Conservation (phyloP, 306 rosid species). For the Lathyrus oleraceus region DNA sequence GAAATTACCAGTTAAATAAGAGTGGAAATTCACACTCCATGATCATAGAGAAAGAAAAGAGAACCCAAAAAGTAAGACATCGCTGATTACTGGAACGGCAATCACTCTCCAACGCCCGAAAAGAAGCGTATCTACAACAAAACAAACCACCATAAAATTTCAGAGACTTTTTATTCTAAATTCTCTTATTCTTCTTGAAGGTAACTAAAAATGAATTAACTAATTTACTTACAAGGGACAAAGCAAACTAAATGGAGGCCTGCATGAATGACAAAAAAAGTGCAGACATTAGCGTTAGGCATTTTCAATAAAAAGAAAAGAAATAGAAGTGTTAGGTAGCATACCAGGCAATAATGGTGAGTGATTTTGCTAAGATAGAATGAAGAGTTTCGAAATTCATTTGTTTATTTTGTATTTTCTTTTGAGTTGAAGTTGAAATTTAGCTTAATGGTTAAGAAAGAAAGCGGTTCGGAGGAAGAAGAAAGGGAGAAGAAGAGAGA, state of each 20-base stretch:
- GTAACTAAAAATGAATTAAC: not conserved
- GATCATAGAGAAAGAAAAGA: conserved; percentile 52
- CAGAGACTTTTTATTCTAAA: not conserved
- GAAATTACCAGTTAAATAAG: conserved; percentile 49
- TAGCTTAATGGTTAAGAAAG: not conserved
- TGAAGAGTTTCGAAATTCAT: conserved; percentile 44
- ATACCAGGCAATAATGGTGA: conserved; percentile 51
- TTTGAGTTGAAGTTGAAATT: not conserved
- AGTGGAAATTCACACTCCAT: conserved; percentile 43
- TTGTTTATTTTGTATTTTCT: not conserved
- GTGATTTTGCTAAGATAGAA: conserved; percentile 34
- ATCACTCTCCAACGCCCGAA: conserved; percentile 56
- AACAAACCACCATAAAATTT: not conserved
- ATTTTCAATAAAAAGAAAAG: not conserved
- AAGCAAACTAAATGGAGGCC: conserved; percentile 62
- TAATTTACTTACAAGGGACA: conserved; percentile 54
- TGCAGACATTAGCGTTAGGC: not conserved
- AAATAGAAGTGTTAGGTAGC: not conserved
- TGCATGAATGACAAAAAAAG: conserved; percentile 30
- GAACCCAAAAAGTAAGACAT: conserved; percentile 67
- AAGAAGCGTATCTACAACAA: conserved; percentile 51
- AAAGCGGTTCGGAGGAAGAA: too few species aligned
- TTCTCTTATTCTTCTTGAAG: not conserved
- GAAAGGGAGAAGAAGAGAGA: not conserved
- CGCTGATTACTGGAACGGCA: conserved; percentile 55